phyloP scores from a whole-genome alignment of 768 basidiomycete species.

The Pulveroboletus sp. region DNA sequence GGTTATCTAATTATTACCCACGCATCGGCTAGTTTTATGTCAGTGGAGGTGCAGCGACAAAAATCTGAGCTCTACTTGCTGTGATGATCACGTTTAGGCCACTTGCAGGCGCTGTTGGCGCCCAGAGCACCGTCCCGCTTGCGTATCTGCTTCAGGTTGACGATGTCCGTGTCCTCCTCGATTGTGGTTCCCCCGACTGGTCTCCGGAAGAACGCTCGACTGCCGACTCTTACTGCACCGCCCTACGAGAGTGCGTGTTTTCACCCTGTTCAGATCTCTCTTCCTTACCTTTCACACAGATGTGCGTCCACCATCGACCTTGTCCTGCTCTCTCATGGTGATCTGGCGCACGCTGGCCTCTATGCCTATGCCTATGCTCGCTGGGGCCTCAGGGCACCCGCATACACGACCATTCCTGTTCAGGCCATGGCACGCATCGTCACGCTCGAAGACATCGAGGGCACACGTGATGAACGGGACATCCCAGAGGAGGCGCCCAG shows the following conservation, averaged over 20 bases:
- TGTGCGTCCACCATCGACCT: conserved; percentile 79
- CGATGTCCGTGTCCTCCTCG: conserved; percentile 88
- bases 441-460: conserved; percentile 82
- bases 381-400: conserved; percentile 85
- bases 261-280: not conserved
- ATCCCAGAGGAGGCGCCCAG: conserved; percentile 34
- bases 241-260: conserved; percentile 58
- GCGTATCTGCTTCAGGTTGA: conserved; percentile 91
- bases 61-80: not conserved
- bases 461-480: conserved; percentile 70
- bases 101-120: conserved; percentile 77
- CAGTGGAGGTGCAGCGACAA: not conserved
- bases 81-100: conserved; percentile 90
- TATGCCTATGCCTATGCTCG: conserved; percentile 87
- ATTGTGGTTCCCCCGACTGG: conserved; percentile 92
- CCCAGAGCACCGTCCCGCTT: conserved; percentile 57
- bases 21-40: conserved; percentile 14
- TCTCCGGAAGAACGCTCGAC: conserved; percentile 46
- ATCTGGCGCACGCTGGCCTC: conserved; percentile 84
- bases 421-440: conserved; percentile 94
- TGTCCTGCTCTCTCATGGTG: conserved; percentile 91
- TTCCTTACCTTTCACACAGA: conserved; percentile 36
- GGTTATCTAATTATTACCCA: conserved; percentile 32
- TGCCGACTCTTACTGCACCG: conserved; percentile 51
- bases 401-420: conserved; percentile 92